A percentile compares a stretch with the other conserved stretches of the same genome.
phyloP scores from a whole-genome alignment of 2,329 filamentous ascomycete species.

The Aspergillus sp. region DNA sequence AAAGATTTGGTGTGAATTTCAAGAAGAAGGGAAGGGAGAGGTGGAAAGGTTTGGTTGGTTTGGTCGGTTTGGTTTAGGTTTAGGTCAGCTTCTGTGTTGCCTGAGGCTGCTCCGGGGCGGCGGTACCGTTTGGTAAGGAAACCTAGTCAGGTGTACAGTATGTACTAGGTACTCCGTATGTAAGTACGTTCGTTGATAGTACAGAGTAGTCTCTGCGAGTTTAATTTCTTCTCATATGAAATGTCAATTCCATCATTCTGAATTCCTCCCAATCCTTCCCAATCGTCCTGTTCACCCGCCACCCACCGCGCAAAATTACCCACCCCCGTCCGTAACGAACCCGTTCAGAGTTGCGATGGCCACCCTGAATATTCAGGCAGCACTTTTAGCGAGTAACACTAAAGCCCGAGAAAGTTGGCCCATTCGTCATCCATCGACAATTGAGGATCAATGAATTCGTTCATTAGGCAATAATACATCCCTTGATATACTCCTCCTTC shows the following conservation, averaged over 20 bases:
- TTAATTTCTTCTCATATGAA: too few species aligned
- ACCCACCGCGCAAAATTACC: too few species aligned
- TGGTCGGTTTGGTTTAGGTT: background rate
- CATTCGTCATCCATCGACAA: background rate
- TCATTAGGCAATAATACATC: background rate
- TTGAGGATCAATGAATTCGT: background rate
- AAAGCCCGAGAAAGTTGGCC: background rate
- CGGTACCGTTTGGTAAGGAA: too few species aligned
- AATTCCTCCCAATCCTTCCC: too few species aligned
- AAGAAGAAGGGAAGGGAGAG: slow-evolving; percentile 12
- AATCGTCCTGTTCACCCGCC: too few species aligned
- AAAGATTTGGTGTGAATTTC: slow-evolving; percentile 20
- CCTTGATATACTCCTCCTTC: background rate
- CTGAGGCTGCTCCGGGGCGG: background rate
- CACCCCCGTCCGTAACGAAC: too few species aligned
- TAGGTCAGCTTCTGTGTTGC: background rate
- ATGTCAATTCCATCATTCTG: too few species aligned
- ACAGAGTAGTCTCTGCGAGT: too few species aligned
- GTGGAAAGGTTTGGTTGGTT: slow-evolving; percentile 5
- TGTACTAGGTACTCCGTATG: too few species aligned
- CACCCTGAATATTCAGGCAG: background rate
- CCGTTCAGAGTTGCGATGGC: background rate
- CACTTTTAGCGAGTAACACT: background rate
- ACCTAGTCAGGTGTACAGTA: too few species aligned
- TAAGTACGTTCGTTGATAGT: too few species aligned